Base-by-base conservation (phyloP, 73 alveolate species). In the Paramecium octaurelia region DNA sequence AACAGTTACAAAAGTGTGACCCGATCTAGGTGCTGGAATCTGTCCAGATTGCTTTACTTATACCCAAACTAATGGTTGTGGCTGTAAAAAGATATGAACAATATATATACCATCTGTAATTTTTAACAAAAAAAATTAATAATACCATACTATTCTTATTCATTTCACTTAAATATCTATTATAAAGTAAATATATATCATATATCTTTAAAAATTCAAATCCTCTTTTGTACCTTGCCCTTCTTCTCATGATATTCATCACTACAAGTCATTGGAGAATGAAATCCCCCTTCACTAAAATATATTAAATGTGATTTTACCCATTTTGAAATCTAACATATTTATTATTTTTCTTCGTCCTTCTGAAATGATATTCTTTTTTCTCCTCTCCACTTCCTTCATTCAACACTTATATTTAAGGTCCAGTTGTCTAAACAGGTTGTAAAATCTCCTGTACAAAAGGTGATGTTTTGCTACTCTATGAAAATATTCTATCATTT, bases 61-160 rank as follows among this genome's bases (percentile, higher is more conserved):
- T 85, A 93, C 92, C 99, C 99, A 97, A 86, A 96, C 93, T 60
- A 97, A 88, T 38, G 97, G 98, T 94, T 96, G 95, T 46, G 99
- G 99, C 99, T 95, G 35, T 77, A 38, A 70, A 54, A 40, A 44
- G 46, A 86, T n/a, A 21, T 14, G 57, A 80, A 43, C 11, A 27
- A 34, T 29, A 35, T 73, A 36, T 43, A 29, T 80, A 80, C 91
- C 91, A 80, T 80, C 60, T 73, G 31, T 44, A 64, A 43, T n/a
- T 80, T 80, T 40, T 12, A 46, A 44, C n/a, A 80, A 80, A 42
- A 40, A 40, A 43, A 80, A 80, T 31, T 31, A 44, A 80, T 31
- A 40, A 80, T 54, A 18, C 0, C 36, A n/a, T n/a, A 80, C 34
- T 16, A 80, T 43, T 11, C 91, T 76, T 80, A 80, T 31, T 80